Percentiles rank a stretch among this genome's conserved stretches.
These are phyloP conservation scores for Flaveria robusta DNA, from an alignment of 129 eudicot species.

Conservation along the genomic window DNA sequence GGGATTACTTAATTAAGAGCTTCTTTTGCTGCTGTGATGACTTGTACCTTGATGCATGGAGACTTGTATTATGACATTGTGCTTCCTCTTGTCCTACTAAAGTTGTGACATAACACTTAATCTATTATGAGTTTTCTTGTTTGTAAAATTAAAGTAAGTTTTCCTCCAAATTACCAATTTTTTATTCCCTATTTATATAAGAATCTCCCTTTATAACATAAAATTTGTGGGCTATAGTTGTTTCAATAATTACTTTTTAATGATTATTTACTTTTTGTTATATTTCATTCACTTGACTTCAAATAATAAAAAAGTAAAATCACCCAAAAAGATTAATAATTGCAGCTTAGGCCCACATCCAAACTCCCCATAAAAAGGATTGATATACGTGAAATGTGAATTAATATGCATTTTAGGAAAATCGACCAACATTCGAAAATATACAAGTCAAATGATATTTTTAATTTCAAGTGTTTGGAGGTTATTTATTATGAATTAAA, in stretches of 20 bases:
- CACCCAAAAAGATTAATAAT: background rate
- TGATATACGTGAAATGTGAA: background rate
- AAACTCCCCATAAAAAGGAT: background rate
- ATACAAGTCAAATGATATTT: no score
- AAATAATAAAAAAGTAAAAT: background rate
- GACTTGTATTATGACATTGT: conserved; percentile 15
- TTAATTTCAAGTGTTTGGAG: no score
- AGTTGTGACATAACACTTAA: conserved; percentile 31
- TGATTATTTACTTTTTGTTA: conserved; percentile 1
- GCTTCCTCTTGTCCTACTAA: conserved; percentile 30
- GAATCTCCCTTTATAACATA: background rate
- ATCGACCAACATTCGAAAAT: no score
- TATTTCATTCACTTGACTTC: background rate
- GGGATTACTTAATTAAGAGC: background rate
- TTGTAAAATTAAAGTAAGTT: background rate
- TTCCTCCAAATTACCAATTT: background rate
- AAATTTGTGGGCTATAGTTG: background rate
- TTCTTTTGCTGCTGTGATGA: conserved; percentile 14
- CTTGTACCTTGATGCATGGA: conserved; percentile 23
- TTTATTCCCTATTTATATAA: background rate
- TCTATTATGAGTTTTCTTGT: background rate
- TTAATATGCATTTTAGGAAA: background rate
- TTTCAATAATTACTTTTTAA: background rate
- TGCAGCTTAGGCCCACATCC: conserved; percentile 13
- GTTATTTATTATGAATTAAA: no score